Evolutionary conservation across 352 stramenopile genomes (phyloP).

Genomic region (Globisporangium uncinulatum): DNA sequence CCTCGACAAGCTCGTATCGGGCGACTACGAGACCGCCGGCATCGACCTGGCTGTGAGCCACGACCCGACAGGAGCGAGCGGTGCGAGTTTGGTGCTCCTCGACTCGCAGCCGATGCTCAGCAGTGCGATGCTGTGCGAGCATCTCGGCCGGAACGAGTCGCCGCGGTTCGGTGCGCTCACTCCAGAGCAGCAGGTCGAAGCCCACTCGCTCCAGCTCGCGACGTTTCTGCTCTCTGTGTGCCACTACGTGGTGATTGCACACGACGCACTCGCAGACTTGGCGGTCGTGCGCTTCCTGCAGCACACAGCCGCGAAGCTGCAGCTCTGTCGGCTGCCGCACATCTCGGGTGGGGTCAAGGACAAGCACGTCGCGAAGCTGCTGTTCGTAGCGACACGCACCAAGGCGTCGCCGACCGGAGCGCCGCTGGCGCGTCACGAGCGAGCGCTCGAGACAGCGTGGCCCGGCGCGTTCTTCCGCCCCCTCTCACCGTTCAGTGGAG

Average conservation of each 20-base stretch:
- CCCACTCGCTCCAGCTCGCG: constrained; percentile 52
- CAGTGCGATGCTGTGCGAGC: constrained; percentile 44
- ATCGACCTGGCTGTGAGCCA: constrained; percentile 51
- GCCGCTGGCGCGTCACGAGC: constrained; percentile 28
- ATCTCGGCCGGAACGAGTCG: constrained; percentile 42
- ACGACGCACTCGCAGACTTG: constrained; percentile 37
- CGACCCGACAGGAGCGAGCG: constrained; percentile 11
- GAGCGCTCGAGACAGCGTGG: constrained; percentile 31
- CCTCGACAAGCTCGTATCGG: constrained; percentile 28
- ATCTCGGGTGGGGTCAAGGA: constrained; percentile 45
- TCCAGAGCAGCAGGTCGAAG: constrained; percentile 61
- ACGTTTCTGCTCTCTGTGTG: constrained; percentile 67
- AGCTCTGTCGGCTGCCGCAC: constrained; percentile 49
- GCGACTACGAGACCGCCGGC: constrained; percentile 40
- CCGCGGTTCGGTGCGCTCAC: constrained; percentile 44
- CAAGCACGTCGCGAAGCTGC: constrained; percentile 46
- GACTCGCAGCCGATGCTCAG: constrained; percentile 68
- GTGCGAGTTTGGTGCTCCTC: constrained; percentile 46
- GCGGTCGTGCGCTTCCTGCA: constrained; percentile 41
- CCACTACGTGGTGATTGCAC: constrained; percentile 70
- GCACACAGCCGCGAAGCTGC: constrained; percentile 42
- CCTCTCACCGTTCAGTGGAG: too few species aligned
- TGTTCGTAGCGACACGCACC: constrained; percentile 54
- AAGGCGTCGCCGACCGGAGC: constrained; percentile 15
- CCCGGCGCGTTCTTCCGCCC: constrained; percentile 16